Evolutionary conservation across 768 basidiomycete genomes (phyloP), one percentile per base, ranked within the genome.

Genomic region (Myochromella boudieri): DNA sequence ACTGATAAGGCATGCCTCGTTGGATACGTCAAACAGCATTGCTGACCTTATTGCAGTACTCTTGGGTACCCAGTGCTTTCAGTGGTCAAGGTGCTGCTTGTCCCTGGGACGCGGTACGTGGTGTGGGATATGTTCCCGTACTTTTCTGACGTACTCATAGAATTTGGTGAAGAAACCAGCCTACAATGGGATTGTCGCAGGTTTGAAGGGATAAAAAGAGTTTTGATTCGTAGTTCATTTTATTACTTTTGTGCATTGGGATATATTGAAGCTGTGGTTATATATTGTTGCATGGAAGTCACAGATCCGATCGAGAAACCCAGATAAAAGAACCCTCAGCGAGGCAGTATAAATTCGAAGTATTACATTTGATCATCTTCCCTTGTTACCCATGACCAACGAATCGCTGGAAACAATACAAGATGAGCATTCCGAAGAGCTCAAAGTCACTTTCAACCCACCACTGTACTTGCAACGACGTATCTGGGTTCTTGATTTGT

Each of bases 401-500:
- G 38, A 29, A 37, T 22, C 22, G 43, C 49, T 41, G 28, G 49
- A 48, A 45, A 20, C 46, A 10, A 25, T 56, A 14, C 33, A 41
- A 15, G 52, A 52, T 25, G 41, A 53, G 20, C 29, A 36, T 25
- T 51, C 64, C 36, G 59, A 63, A 33, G 74, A 77, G 55, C 68
- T 79, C 15, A 70, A 61, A 51, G 84, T 88, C 6, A 76, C 74
- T 0, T 90, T 90, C 65, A 74, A 77, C 48, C 87, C 87, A 12
- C 81, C 83, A 0, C 72, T 90, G 22, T 72, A 74, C 52, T 74
- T 84, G 18, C 85, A 90, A 59, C 73, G 87, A 28, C 74, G 82
- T 37, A 80, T 84, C 44, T 90, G 87, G 87, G 71, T 86, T 10
- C 69, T 90, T 1, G 76, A 85, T 53, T 66, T 76, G 18, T 63